These are phyloP conservation scores for Alternaria incomplexa DNA, from an alignment of 2,329 filamentous ascomycete species.

Conservation along the genomic window DNA sequence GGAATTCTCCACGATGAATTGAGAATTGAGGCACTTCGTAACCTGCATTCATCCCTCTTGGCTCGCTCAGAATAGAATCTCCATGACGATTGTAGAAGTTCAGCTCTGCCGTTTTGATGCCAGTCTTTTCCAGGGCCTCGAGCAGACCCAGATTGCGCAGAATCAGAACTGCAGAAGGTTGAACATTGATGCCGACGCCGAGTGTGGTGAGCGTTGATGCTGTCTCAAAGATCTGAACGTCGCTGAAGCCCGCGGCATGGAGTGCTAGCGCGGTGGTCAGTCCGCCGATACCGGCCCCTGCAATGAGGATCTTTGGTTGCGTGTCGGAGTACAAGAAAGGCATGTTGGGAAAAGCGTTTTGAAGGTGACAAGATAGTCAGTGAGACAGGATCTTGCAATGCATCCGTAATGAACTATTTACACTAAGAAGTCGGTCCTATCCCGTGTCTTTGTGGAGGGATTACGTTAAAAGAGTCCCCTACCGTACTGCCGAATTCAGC, in stretches of 20 bases:
- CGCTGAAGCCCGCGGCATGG: conserved; percentile 68
- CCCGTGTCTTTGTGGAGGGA: background rate
- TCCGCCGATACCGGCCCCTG: conserved; percentile 72
- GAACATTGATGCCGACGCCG: conserved; percentile 57
- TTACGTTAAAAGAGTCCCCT: background rate
- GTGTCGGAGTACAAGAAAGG: conserved; percentile 27
- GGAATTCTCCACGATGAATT: conserved; percentile 55
- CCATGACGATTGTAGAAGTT: conserved; percentile 56
- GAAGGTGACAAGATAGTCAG: background rate
- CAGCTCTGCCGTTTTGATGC: conserved; percentile 52
- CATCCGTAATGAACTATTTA: background rate
- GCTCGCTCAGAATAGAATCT: conserved; percentile 52
- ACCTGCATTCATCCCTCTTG: conserved; percentile 50
- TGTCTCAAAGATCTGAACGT: conserved; percentile 54
- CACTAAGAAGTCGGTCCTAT: background rate
- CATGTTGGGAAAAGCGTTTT: background rate
- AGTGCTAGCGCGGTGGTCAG: conserved; percentile 72
- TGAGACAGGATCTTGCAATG: background rate
- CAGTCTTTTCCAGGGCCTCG: conserved; percentile 49
- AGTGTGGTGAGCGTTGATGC: conserved; percentile 51
- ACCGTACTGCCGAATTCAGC: conserved; percentile 7
- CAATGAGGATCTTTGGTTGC: conserved; percentile 37
- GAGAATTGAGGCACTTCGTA: conserved; percentile 54
- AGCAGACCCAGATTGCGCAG: conserved; percentile 53
- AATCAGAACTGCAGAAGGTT: conserved; percentile 55